Base-by-base conservation (phyloP, 2,329 filamentous ascomycete species). In the Fusarium sp. region DNA sequence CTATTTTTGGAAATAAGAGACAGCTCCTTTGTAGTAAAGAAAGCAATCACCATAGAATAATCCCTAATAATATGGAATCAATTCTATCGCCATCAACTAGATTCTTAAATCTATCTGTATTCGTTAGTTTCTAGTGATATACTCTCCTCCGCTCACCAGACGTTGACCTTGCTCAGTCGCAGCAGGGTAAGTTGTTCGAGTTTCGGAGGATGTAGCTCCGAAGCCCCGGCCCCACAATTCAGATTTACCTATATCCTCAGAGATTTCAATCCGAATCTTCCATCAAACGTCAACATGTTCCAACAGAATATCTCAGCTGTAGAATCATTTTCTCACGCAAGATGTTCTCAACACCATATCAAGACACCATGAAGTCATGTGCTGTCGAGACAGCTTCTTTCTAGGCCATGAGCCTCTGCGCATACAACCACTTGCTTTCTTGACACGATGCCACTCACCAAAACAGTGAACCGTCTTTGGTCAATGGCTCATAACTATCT, bases 171-270 rank as follows among this genome's bases (percentile, higher is more conserved):
- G 8, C 10, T 33, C 14, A 10, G 19, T 56, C 37, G 41, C 15
- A 20, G 20, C 30, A 40, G 50, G 50, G 56, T 20, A 47, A 17
- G 15, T 35, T n/a, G 19, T 17, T 22, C 6, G 19, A 33, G 4
- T 6, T 20, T 54, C 68, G 68, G 70, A 65, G 39, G 7, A 19
- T 59, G 14, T 35, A 24, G 30, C 22, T 48, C 54, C 58, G 67
- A 26, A 26, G 8, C 6, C 57, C 68, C 54, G 64, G 47, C 9
- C 26, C 69, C 64, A 71, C 61, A 41, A 14, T 10, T 5, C 14
- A 43, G 32, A 45, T 47, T 46, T 14, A 28, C 19, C 45, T 44
- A 22, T 61, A 53, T 43, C 19, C 20, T 50, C 17, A 0, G 49
- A 54, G 52, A 39, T 28, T 45, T 15, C 7, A n/a, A 33, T 28